A percentile compares a stretch with the other conserved stretches of the same genome.
These are phyloP conservation scores for Paraphaeosphaeria minitans DNA, from an alignment of 2,329 filamentous ascomycete genomes.

Conservation along the genomic window DNA sequence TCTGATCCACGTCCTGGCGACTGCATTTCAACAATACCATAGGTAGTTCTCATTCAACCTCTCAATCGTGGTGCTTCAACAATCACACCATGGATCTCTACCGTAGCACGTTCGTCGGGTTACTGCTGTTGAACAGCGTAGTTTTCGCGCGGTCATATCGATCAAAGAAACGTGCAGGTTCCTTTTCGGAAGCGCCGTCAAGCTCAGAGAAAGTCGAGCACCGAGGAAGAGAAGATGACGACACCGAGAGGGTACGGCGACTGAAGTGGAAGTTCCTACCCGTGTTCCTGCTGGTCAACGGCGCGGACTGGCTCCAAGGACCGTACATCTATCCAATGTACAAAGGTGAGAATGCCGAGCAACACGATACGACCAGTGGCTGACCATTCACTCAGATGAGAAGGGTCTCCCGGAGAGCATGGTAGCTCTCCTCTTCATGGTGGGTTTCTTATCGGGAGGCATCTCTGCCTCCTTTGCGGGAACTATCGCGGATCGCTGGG, in stretches of 20 bases:
- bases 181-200: constrained; percentile 11
- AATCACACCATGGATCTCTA: constrained; percentile 39
- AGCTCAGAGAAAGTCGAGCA: constrained; percentile 30
- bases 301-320: constrained; percentile 56
- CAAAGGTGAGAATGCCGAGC: constrained; percentile 43
- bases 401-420: constrained; percentile 53
- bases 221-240: constrained; percentile 29
- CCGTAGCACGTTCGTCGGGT: constrained; percentile 33
- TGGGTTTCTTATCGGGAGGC: constrained; percentile 57
- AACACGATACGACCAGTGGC: constrained; percentile 10
- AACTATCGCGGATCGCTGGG: constrained; percentile 56
- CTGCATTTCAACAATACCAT: not conserved
- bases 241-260: constrained; percentile 37
- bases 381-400: constrained; percentile 42
- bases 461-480: constrained; percentile 57
- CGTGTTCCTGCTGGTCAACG: constrained; percentile 52
- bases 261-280: constrained; percentile 52
- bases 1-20: not conserved
- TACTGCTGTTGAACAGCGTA: constrained; percentile 34
- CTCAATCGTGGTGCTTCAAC: not conserved
- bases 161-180: constrained; percentile 16
- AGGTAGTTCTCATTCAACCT: not conserved
- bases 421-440: constrained; percentile 48
- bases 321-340: constrained; percentile 60
- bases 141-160: constrained; percentile 36